Evolutionary conservation across 306 rosid genomes (phyloP).

Genomic region (Sesbania bispinosa): DNA sequence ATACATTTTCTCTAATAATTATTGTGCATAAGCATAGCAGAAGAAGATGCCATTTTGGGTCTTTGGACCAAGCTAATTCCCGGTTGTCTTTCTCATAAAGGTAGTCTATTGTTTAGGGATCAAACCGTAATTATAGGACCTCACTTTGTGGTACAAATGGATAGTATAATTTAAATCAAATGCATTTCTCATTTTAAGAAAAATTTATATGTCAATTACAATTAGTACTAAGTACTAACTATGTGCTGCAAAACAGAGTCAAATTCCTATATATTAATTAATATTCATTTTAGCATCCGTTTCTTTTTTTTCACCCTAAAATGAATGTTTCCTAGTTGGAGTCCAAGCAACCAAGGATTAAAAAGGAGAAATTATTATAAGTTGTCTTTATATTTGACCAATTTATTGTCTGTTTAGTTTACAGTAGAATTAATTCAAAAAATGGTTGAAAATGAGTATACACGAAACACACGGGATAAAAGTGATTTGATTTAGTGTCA

Average conservation of each 20-base stretch:
- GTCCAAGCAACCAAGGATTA: background rate
- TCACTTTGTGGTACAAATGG: background rate
- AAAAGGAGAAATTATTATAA: background rate
- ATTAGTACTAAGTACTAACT: background rate
- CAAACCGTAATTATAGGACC: slow-evolving; percentile 21
- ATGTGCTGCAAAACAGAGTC: background rate
- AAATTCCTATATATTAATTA: background rate
- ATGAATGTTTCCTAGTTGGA: slow-evolving; percentile 4
- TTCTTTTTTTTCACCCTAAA: background rate
- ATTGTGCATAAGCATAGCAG: background rate
- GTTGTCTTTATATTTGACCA: background rate
- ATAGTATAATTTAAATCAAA: background rate
- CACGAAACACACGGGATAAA: no score
- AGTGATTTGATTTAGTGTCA: no score
- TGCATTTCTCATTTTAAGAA: background rate
- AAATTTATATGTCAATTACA: background rate
- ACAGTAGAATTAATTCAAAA: no score
- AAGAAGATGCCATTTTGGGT: background rate
- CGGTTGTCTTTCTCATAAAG: slow-evolving; percentile 11
- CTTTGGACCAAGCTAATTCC: slow-evolving; percentile 1
- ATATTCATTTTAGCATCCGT: background rate
- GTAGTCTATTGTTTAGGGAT: background rate
- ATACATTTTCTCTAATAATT: no score
- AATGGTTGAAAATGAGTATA: no score
- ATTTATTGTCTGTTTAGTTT: no score